These are phyloP conservation scores for Aspergillus quadrilineatus DNA, from an alignment of 2,329 filamentous ascomycete species.

Conservation along the genomic window DNA sequence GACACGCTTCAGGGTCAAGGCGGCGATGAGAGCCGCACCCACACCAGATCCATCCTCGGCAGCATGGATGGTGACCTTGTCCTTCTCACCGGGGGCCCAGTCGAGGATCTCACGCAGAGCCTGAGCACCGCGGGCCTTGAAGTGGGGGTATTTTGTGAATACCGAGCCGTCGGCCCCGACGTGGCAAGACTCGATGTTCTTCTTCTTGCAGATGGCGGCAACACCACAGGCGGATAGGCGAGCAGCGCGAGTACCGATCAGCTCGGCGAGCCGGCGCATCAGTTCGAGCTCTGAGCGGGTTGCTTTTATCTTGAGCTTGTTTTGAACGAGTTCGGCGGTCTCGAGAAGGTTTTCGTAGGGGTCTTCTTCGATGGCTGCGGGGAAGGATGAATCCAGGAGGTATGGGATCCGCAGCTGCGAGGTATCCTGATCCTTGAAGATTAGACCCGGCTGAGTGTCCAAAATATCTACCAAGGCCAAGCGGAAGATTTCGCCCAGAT, in stretches of 20 bases:
- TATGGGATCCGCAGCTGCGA: slow-evolving; percentile 80
- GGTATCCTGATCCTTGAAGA: slow-evolving; percentile 84
- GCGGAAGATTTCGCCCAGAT: slow-evolving; percentile 92
- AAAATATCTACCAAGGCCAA: slow-evolving; percentile 81
- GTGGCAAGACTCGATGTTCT: slow-evolving; percentile 81
- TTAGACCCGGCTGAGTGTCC: slow-evolving; percentile 69
- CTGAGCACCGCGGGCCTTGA: slow-evolving; percentile 86
- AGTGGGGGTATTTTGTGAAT: slow-evolving; percentile 99
- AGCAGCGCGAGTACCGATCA: slow-evolving; percentile 92
- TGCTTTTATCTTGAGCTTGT: slow-evolving; percentile 69
- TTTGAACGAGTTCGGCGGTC: slow-evolving; percentile 77
- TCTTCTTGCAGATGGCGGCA: slow-evolving; percentile 95
- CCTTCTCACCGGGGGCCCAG: slow-evolving; percentile 81
- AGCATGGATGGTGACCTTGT: slow-evolving; percentile 81
- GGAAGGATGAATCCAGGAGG: slow-evolving; percentile 86
- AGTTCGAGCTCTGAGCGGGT: slow-evolving; percentile 82
- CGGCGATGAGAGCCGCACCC: slow-evolving; percentile 91
- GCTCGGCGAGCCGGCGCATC: slow-evolving; percentile 80
- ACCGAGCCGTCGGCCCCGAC: slow-evolving; percentile 96
- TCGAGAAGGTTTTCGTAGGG: slow-evolving; percentile 94
- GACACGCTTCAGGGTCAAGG: slow-evolving; percentile 63
- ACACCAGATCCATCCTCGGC: slow-evolving; percentile 97
- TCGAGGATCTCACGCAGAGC: slow-evolving; percentile 94
- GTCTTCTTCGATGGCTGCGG: slow-evolving; percentile 90
- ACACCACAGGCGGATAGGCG: slow-evolving; percentile 93